Base-by-base conservation (phyloP, 2,329 filamentous ascomycete species). In the Trichoderma endophyticum region DNA sequence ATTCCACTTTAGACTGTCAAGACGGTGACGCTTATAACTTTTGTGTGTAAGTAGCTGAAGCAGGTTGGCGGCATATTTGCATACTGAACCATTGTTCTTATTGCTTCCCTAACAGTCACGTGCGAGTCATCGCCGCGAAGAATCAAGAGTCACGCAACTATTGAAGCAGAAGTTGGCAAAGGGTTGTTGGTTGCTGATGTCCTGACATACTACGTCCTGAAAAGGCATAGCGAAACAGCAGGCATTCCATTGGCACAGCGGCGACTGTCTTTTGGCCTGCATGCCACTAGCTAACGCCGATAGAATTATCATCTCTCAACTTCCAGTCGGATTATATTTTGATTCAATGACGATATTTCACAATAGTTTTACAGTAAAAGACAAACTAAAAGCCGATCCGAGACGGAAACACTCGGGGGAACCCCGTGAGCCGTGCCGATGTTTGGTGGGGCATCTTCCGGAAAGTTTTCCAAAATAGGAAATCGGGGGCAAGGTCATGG, bases 381-480 rank as follows among this genome's bases (percentile, higher is more conserved):
- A 48, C 43, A n/a, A 48, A 11, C 43, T 21, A 48, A 21, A 11
- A 21, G 43, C 43, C 3, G 12, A 6, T 30, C 6, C 6, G 11
- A 15, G 32, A 8, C 8, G 32, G 28, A 34, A 34, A 21, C 2
- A 51, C 26, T 28, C 54, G 54, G 14, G 26, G 32, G 14, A 39
- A 15, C 11, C 36, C 4, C 11, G 11, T 24, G 30, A 18, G 9
- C 4, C 3, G 8, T 12, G 66, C 28, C 24, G 32, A 30, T 1
- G 5, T 34, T 5, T 12, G n/a, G 66, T n/a, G 66, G 66, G 56
- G 66, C 28, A 21, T 34, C 26, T 6, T 69, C 66, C 66, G 66
- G 66, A 69, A 69, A 60, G 36, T 51, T 26, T 69, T 32, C 66
- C 66, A 24, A 32, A 61, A 61, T 21, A 43, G 65, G 65, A 39